A percentile compares a stretch with the other conserved stretches of the same genome.
These are phyloP conservation scores for Apiotrichum veenhuisii DNA, from an alignment of 1,284 basidiomycete genomes.

Conservation along the genomic window DNA sequence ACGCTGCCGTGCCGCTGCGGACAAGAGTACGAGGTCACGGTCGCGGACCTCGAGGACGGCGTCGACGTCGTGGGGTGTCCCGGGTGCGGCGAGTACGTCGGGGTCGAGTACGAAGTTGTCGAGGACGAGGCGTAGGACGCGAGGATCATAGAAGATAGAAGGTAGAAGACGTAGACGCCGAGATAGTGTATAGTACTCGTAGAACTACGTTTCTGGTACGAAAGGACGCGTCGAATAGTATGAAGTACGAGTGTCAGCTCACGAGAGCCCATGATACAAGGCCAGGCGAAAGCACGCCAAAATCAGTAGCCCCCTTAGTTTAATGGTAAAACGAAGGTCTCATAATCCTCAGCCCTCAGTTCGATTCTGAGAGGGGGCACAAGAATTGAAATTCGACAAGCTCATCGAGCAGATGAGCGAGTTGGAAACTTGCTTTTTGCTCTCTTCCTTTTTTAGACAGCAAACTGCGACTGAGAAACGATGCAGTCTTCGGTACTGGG, in stretches of 20 bases:
- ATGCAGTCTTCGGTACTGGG: too few relatives aligned
- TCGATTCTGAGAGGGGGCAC: not conserved
- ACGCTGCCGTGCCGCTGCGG: conserved; percentile 50
- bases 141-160: too few relatives aligned
- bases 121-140: conserved; percentile 28
- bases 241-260: too few relatives aligned
- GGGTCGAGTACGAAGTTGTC: conserved; percentile 50
- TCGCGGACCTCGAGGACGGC: conserved; percentile 47
- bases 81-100: conserved; percentile 51
- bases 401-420: too few relatives aligned
- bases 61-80: conserved; percentile 51
- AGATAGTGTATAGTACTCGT: not conserved
- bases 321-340: conserved; percentile 1
- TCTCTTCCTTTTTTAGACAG: not conserved
- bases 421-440: not conserved
- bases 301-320: not conserved
- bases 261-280: too few relatives aligned
- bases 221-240: too few relatives aligned
- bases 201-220: not conserved
- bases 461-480: too few relatives aligned
- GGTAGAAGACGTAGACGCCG: not conserved
- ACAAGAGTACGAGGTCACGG: conserved; percentile 41
- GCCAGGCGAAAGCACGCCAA: not conserved
- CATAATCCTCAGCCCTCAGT: not conserved
- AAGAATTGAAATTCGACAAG: not conserved